Evolutionary conservation across 2,329 filamentous ascomycete genomes (phyloP).

Genomic region (Aureobasidium zeae): DNA sequence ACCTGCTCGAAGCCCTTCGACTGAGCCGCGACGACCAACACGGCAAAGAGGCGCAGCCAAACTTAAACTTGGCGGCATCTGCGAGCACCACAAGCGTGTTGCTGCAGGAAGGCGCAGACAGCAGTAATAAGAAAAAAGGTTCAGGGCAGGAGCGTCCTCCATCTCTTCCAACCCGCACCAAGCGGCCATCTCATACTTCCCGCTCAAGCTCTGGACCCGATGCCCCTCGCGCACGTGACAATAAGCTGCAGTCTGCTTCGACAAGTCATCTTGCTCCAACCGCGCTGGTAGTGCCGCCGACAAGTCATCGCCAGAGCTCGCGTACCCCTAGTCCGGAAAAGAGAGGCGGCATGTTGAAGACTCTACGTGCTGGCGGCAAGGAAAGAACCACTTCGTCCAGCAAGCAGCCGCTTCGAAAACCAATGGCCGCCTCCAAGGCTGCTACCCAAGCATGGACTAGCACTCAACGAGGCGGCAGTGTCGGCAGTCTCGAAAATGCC

Average conservation of each 20-base stretch:
- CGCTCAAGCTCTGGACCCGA: slow-evolving; percentile 36
- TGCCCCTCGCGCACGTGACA: not conserved
- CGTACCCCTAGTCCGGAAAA: slow-evolving; percentile 55
- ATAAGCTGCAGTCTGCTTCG: too few species aligned
- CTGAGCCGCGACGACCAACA: slow-evolving; percentile 45
- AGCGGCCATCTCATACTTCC: slow-evolving; percentile 36
- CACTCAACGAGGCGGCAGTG: slow-evolving; percentile 25
- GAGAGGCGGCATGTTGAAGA: slow-evolving; percentile 49
- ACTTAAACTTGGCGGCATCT: too few species aligned
- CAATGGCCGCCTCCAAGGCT: slow-evolving; percentile 52
- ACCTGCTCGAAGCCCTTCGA: slow-evolving; percentile 72
- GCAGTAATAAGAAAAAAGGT: slow-evolving; percentile 1
- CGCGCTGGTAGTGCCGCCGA: too few species aligned
- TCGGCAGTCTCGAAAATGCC: slow-evolving; percentile 17
- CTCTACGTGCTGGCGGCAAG: slow-evolving; percentile 43
- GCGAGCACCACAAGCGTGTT: slow-evolving; percentile 13
- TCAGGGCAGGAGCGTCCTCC: too few species aligned
- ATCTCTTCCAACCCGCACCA: slow-evolving; percentile 29
- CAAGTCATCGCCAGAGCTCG: slow-evolving; percentile 36
- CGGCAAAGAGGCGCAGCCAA: not conserved
- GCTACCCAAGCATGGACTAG: slow-evolving; percentile 52
- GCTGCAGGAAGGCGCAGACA: slow-evolving; percentile 3
- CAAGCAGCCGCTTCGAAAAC: slow-evolving; percentile 35
- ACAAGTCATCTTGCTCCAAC: not conserved
- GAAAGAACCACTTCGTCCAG: slow-evolving; percentile 45